Evolutionary conservation across 495 filamentous ascomycete genomes (phyloP), one percentile per base, ranked within the genome.

Genomic region (Bacidia rubella): DNA sequence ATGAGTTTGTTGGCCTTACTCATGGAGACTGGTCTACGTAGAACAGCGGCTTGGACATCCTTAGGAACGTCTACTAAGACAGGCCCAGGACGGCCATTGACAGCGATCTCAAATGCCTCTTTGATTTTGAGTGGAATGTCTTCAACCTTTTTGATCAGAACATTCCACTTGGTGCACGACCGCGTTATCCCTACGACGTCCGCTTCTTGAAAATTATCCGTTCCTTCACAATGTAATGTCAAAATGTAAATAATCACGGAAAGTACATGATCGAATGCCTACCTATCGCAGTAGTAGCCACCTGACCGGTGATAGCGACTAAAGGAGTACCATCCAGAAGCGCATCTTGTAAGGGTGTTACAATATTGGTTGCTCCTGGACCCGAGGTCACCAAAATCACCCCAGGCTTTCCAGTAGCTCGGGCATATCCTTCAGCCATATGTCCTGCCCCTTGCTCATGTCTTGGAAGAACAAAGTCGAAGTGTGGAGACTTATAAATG

Each of bases 401-500:
- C 49, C 79, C 77, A 20, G 77, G 76, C 53, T 74, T 75, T 19
- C 77, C 75, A 27, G 71, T 73, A 35, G 74, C 78, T 23, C 77
- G 67, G 17, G 79, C 77, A 62, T 81, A 82, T 22, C 79, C 79
- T 35, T 35, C 74, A 2, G 79, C 79, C 79, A 82, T 82, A 59
- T 82, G 79, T 22, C 79, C 77, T 38, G 77, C 79, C 46, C 79
- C 78, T 64, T 82, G 79, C 62, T 82, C 78, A 64, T 81, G 78
- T 51, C 69, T 66, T 4, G 79, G 76, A 2, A 81, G 68, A 52
- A 81, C 70, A 62, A 82, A 81, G 11, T 78, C 69, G 65, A 82
- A 80, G 53, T 79, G 65, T 49, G 71, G 70, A 5, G 75, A 79
- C 55, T 79, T 77, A 68, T 77, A 79, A 56, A 82, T 79, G 29